Conservation (phyloP, 371 early-diverging fungal genomes). For the Saksenaea oblongispora region DNA sequence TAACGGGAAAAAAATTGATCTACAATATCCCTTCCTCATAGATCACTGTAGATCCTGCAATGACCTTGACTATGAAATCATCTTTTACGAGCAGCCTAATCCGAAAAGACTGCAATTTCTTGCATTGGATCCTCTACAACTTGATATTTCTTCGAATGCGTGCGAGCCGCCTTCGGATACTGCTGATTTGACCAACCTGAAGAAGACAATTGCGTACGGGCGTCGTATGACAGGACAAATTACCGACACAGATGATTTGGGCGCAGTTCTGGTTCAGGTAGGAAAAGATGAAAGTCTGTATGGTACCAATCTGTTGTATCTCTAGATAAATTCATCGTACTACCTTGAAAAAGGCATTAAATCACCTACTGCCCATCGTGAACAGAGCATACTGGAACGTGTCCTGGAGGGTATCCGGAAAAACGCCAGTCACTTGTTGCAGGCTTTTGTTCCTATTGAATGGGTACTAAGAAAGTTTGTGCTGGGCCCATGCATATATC, state of each 20-base stretch:
- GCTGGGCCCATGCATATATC: conserved; percentile 33
- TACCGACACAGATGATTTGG: conserved; percentile 18
- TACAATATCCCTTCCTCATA: not conserved
- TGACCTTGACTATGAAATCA: conserved; percentile 34
- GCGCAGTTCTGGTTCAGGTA: conserved; percentile 37
- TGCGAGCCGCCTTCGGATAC: conserved; percentile 20
- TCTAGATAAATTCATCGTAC: conserved; percentile 52
- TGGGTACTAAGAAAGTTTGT: conserved; percentile 28
- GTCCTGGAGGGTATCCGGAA: not conserved
- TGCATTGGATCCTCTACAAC: conserved; percentile 67
- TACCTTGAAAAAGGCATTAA: conserved; percentile 45
- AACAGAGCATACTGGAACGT: not conserved
- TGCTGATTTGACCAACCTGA: conserved; percentile 16
- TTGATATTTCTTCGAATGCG: conserved; percentile 66
- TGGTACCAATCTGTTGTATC: not conserved
- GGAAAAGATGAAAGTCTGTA: not conserved
- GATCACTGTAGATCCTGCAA: conserved; percentile 14
- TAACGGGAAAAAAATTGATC: conserved; percentile 5
- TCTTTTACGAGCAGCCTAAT: conserved; percentile 69
- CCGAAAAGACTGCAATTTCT: conserved; percentile 68
- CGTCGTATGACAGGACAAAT: conserved; percentile 14
- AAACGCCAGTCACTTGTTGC: not conserved
- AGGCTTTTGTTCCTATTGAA: conserved; percentile 12
- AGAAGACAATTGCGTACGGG: conserved; percentile 23
- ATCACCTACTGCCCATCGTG: conserved; percentile 10